These are phyloP conservation scores for Neurospora tetrasperma DNA, from an alignment of 495 filamentous ascomycete genomes.

Conservation along the genomic window DNA sequence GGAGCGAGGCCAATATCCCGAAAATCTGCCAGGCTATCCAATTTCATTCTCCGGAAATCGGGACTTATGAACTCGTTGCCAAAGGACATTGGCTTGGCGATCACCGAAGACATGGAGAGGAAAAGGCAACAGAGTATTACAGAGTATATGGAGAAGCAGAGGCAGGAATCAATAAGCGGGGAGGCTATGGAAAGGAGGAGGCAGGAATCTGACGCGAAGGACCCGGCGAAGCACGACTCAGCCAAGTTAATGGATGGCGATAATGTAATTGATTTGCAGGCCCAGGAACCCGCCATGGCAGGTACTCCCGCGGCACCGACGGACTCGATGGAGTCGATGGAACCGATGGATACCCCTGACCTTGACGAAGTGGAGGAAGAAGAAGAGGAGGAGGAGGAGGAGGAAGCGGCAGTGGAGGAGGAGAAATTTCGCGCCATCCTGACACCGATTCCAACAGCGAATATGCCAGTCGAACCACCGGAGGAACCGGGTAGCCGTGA, in stretches of 20 bases:
- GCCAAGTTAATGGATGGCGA: constrained; percentile 20
- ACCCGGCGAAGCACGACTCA: constrained; percentile 23
- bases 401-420: neutral
- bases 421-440: neutral
- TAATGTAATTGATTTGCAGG: constrained; percentile 5
- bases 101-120: constrained; percentile 15
- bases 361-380: neutral
- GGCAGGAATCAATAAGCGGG: constrained; percentile 5
- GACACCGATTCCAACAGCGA: constrained; percentile 12
- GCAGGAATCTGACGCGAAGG: constrained; percentile 4
- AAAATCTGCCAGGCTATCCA: constrained; percentile 27
- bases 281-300: neutral
- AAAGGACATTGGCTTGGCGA: constrained; percentile 20
- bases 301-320: neutral
- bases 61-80: constrained; percentile 23
- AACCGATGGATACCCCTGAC: neutral
- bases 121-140: constrained; percentile 2
- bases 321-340: neutral
- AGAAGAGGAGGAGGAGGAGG: neutral
- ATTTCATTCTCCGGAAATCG: constrained; percentile 27
- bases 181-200: constrained; percentile 3
- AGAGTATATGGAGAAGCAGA: constrained; percentile 2
- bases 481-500: constrained; percentile 46
- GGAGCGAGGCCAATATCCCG: constrained; percentile 13
- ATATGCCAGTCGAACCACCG: constrained; percentile 16